Percentiles rank a stretch among this genome's conserved stretches.
phyloP scores from a whole-genome alignment of 805 yeast species.

The Wickerhamiella domercqiae region DNA sequence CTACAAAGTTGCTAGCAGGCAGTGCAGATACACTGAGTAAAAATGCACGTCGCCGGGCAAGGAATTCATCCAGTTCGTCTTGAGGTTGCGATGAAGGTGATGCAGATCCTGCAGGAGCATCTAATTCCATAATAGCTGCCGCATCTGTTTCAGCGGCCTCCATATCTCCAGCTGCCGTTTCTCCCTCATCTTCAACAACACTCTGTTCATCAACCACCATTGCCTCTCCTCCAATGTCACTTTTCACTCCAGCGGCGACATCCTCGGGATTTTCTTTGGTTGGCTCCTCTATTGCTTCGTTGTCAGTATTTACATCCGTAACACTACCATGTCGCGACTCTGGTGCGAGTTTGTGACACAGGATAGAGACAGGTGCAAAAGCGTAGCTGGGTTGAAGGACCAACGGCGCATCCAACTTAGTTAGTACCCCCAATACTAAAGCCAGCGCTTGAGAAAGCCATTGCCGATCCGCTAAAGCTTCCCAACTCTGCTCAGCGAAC shows the following conservation, averaged over 20 bases:
- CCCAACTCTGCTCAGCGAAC: conserved; percentile 96
- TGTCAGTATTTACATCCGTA: neutral
- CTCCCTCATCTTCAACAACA: too few relatives aligned
- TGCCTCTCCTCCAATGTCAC: too few relatives aligned
- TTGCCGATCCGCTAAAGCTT: conserved; percentile 74
- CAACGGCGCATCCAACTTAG: conserved; percentile 32
- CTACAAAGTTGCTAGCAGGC: conserved; percentile 46
- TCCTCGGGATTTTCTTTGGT: neutral
- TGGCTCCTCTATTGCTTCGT: too few relatives aligned
- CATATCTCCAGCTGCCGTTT: too few relatives aligned
- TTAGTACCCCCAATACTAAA: conserved; percentile 64
- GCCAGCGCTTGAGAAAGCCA: conserved; percentile 94
- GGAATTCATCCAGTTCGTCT: conserved; percentile 27
- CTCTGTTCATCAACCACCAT: too few relatives aligned
- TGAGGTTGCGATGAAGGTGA: conserved; percentile 23
- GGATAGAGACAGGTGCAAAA: conserved; percentile 20
- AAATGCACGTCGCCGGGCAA: conserved; percentile 18
- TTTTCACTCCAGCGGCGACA: too few relatives aligned
- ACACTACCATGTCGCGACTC: too few relatives aligned
- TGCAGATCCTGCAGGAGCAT: too few relatives aligned
- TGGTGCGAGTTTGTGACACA: conserved; percentile 11
- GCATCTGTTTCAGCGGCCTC: too few relatives aligned
- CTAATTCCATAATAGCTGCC: too few relatives aligned
- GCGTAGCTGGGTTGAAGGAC: conserved; percentile 24
- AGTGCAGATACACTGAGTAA: conserved; percentile 26